A percentile compares a stretch with the other conserved stretches of the same genome.
Conservation (phyloP, 208 protist species). For the Entamoeba moshkovskii region DNA sequence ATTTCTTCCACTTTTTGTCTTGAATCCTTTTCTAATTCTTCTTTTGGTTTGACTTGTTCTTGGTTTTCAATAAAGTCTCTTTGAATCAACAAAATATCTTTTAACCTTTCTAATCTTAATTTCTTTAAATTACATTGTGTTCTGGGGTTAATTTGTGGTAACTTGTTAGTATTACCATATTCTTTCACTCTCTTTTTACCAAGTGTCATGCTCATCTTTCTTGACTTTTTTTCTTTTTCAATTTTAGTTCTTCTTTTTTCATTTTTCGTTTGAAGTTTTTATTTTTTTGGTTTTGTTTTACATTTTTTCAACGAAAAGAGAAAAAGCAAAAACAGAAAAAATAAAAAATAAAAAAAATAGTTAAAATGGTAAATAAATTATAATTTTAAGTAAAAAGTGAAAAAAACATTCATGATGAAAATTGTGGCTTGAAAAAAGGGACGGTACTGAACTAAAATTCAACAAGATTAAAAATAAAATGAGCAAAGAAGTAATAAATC, state of each 20-base stretch:
- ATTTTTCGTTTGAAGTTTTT: too few species aligned
- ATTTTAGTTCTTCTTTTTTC: too few species aligned
- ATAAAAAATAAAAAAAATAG: too few species aligned
- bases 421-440: not conserved
- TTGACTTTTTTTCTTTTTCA: not conserved
- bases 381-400: too few species aligned
- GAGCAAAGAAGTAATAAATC: not conserved
- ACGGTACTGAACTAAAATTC: not conserved
- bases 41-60: conserved; percentile 57
- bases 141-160: conserved; percentile 70
- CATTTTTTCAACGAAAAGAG: too few species aligned
- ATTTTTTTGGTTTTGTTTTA: too few species aligned
- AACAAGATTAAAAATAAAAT: not conserved
- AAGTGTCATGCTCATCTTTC: not conserved
- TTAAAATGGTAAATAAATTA: too few species aligned
- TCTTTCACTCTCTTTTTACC: not conserved
- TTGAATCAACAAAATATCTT: conserved; percentile 96
- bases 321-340: too few species aligned
- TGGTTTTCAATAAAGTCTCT: conserved; percentile 79
- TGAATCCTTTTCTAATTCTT: conserved; percentile 53
- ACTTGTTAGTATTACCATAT: not conserved
- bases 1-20: conserved; percentile 63
- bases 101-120: conserved; percentile 87
- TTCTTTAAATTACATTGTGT: conserved; percentile 85
- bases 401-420: too few species aligned